Conservation (phyloP, 257 asterid genomes). For the Mentha longifolia region DNA sequence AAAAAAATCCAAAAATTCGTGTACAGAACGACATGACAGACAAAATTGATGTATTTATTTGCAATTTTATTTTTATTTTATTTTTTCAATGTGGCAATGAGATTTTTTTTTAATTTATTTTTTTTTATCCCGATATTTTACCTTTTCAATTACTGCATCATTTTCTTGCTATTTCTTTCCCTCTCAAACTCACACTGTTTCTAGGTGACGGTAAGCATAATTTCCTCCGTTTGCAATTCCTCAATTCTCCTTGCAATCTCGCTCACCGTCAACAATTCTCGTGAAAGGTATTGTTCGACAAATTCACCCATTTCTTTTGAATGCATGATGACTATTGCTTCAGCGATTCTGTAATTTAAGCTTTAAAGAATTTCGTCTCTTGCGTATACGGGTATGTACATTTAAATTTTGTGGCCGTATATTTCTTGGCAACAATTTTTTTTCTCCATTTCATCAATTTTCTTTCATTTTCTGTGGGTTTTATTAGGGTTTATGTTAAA, state of each 20-base stretch:
- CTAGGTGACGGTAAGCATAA: conserved; percentile 27
- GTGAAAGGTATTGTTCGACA: background rate
- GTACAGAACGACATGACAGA: no score
- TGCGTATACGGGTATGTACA: background rate
- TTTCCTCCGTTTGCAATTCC: background rate
- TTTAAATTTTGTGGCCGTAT: background rate
- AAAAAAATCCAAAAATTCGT: no score
- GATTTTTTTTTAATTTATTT: no score
- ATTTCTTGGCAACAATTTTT: background rate
- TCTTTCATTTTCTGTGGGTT: conserved; percentile 7
- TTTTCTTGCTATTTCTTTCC: conserved; percentile 1
- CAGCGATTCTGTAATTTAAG: conserved; percentile 6
- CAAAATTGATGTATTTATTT: no score
- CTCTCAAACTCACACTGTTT: conserved; percentile 28
- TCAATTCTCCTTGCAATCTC: background rate
- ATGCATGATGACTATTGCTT: conserved; percentile 30
- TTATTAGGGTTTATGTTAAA: conserved; percentile 36
- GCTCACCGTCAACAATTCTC: background rate
- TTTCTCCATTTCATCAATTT: background rate
- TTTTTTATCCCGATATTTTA: no score
- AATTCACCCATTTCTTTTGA: background rate
- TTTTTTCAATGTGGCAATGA: no score
- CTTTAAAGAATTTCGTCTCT: background rate
- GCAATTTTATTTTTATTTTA: no score
- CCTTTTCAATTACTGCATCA: conserved; percentile 2